These are phyloP conservation scores for Chamaecrista fasciculata DNA, from an alignment of 306 rosid genomes.

Conservation along the genomic window DNA sequence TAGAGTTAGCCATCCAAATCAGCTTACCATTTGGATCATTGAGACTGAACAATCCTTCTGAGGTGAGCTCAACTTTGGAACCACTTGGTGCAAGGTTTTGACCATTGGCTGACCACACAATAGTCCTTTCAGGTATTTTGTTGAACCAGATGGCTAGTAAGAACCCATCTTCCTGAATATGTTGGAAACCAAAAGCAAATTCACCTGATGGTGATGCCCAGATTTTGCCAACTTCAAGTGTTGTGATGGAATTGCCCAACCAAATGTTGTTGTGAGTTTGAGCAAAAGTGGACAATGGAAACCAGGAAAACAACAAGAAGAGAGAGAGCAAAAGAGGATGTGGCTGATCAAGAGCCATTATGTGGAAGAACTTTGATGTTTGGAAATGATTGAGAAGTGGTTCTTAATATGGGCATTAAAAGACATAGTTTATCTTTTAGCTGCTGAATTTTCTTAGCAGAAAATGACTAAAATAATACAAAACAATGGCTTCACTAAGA, in stretches of 20 bases:
- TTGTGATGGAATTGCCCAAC: constrained; percentile 29
- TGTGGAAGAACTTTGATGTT: background rate
- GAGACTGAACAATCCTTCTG: constrained; percentile 26
- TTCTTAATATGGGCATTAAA: background rate
- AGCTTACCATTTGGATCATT: constrained; percentile 29
- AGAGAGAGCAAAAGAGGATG: background rate
- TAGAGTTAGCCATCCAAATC: constrained; percentile 25
- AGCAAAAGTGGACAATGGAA: constrained; percentile 6
- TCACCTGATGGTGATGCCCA: constrained; percentile 44
- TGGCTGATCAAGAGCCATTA: background rate
- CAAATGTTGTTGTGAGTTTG: constrained; percentile 23
- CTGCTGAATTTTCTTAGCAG: background rate
- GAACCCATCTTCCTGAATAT: constrained; percentile 20
- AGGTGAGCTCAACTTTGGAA: constrained; percentile 33
- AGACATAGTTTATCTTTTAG: background rate
- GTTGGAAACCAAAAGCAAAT: constrained; percentile 47
- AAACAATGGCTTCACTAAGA: no score
- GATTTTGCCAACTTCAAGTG: background rate
- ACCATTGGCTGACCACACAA: constrained; percentile 47
- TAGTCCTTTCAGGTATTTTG: constrained; percentile 34
- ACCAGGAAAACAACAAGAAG: background rate
- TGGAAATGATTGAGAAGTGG: background rate
- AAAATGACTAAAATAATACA: no score
- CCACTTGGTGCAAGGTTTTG: constrained; percentile 22
- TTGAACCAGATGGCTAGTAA: constrained; percentile 52